phyloP scores from a whole-genome alignment of 768 basidiomycete genomes.

The Chiua virens region DNA sequence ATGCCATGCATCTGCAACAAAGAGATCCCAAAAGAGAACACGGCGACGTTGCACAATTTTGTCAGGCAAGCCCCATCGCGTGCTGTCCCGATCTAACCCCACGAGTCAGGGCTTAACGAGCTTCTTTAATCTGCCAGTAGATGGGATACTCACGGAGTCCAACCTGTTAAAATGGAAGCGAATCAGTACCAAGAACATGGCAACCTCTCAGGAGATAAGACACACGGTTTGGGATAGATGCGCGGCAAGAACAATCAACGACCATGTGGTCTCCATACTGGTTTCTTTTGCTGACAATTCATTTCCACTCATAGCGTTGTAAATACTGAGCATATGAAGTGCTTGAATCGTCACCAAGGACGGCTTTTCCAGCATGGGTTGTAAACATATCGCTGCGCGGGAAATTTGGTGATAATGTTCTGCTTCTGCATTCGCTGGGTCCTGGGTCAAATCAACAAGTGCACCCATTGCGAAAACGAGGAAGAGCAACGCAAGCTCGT shows the following conservation, averaged over 20 bases:
- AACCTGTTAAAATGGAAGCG: constrained; percentile 41
- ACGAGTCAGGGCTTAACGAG: constrained; percentile 9
- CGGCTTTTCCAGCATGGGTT: constrained; percentile 71
- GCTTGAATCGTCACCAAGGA: constrained; percentile 69
- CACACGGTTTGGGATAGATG: constrained; percentile 66
- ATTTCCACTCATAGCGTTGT: constrained; percentile 67
- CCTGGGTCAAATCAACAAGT: constrained; percentile 38
- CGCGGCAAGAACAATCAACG: constrained; percentile 59
- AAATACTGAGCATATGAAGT: constrained; percentile 66
- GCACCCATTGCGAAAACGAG: constrained; percentile 54
- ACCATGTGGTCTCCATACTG: constrained; percentile 75
- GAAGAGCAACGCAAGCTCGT: constrained; percentile 51
- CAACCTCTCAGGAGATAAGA: constrained; percentile 11
- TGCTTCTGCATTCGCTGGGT: constrained; percentile 39
- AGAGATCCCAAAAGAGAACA: constrained; percentile 76
- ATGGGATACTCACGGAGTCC: constrained; percentile 58
- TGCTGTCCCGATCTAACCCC: constrained; percentile 57
- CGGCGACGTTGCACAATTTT: constrained; percentile 66
- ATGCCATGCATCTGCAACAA: constrained; percentile 69
- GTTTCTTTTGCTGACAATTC: constrained; percentile 57
- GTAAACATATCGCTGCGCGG: constrained; percentile 61
- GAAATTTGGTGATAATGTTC: constrained; percentile 70
- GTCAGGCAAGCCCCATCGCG: constrained; percentile 59
- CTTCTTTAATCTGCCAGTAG: constrained; percentile 3
- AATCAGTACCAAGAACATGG: constrained; percentile 11